Evolutionary conservation across 2,329 filamentous ascomycete genomes (phyloP).

Genomic region (Ciborinia camelliae): DNA sequence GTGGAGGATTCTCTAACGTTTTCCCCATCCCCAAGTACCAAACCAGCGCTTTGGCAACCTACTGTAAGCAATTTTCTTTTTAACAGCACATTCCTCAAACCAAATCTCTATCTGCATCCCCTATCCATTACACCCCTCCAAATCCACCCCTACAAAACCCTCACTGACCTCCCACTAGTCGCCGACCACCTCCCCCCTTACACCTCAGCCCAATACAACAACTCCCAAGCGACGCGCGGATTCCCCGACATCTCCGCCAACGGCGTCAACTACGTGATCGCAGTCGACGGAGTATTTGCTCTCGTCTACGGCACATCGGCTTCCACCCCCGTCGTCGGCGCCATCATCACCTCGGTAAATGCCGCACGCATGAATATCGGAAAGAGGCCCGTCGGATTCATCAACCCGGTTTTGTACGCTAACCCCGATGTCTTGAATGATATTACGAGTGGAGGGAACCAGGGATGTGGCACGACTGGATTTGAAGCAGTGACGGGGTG

Average conservation of each 20-base stretch:
- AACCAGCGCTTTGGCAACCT: constrained; percentile 30
- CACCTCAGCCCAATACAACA: constrained; percentile 46
- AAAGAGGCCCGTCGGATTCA: constrained; percentile 42
- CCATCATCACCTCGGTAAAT: constrained; percentile 59
- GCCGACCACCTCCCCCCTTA: constrained; percentile 23
- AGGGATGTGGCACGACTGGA: constrained; percentile 40
- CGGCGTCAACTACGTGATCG: constrained; percentile 44
- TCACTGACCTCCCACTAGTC: constrained; percentile 27
- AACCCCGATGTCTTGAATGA: constrained; percentile 34
- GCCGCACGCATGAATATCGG: constrained; percentile 54
- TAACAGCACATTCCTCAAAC: neutral
- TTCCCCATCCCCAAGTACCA: constrained; percentile 49
- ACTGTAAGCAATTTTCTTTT: constrained; percentile 29
- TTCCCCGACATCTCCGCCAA: constrained; percentile 48
- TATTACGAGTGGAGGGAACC: constrained; percentile 41
- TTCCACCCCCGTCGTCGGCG: constrained; percentile 40
- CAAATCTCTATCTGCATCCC: neutral
- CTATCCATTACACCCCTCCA: neutral
- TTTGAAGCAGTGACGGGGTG: constrained; percentile 37
- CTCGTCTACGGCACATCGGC: constrained; percentile 50
- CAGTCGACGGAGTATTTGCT: constrained; percentile 43
- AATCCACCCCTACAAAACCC: constrained; percentile 38
- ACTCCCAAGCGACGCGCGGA: constrained; percentile 42
- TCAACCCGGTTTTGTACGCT: constrained; percentile 44
- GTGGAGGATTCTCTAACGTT: constrained; percentile 65